Percentiles rank a stretch among this genome's conserved stretches.
These are phyloP conservation scores for Dendrobium nobile DNA, from an alignment of 106 monocot genomes.

Conservation along the genomic window DNA sequence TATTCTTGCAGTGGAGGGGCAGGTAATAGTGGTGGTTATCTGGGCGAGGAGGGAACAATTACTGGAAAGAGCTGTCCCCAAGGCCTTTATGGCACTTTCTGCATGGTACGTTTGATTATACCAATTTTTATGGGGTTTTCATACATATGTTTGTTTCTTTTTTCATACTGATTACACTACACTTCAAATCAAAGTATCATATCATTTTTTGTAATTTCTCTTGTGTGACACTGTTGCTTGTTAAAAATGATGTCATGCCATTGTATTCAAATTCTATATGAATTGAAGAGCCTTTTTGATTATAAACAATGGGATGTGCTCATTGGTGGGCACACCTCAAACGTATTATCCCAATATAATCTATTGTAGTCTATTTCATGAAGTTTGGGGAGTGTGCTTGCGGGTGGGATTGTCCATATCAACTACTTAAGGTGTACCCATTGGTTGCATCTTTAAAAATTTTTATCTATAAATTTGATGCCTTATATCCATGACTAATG, in stretches of 20 bases:
- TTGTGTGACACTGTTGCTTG: background rate
- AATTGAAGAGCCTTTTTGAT: background rate
- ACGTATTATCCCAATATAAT: too few species aligned
- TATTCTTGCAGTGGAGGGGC: conserved; percentile 57
- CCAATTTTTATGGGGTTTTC: background rate
- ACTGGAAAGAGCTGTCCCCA: conserved; percentile 80
- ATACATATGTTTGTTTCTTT: background rate
- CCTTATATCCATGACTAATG: too few species aligned
- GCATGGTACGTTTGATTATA: conserved; percentile 43
- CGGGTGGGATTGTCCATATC: too few species aligned
- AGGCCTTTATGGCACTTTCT: conserved; percentile 90
- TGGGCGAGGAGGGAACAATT: conserved; percentile 67
- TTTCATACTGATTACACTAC: background rate
- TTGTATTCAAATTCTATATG: background rate
- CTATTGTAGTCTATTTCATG: too few species aligned
- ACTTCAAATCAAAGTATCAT: background rate
- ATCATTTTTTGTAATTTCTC: background rate
- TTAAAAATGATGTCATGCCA: background rate
- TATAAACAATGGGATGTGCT: background rate
- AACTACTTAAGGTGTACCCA: too few species aligned
- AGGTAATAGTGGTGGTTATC: conserved; percentile 52
- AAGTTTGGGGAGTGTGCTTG: too few species aligned
- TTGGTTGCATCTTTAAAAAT: too few species aligned
- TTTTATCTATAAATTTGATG: too few species aligned
- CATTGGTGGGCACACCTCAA: background rate